Evolutionary conservation across 2,329 filamentous ascomycete genomes (phyloP), one percentile per base, ranked within the genome.

Genomic region (Aulographum hederae): DNA sequence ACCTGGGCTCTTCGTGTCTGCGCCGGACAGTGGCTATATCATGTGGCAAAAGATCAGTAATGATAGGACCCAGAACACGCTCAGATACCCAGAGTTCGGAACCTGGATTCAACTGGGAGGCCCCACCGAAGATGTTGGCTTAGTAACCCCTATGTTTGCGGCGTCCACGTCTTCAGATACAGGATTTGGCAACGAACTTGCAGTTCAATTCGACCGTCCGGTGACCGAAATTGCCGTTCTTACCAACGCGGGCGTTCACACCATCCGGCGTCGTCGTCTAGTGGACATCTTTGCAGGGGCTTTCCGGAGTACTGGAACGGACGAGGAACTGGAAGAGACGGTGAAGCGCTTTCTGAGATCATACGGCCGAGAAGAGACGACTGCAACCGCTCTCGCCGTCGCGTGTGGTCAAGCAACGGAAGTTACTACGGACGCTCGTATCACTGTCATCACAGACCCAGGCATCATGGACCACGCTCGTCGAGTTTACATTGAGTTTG

Each of bases 341-440:
- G 69, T 91, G 15, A 78, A 78, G 33, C 79, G 73, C 37, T 86
- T 98, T 44, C 80, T 89, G 37, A 70, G 74, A 35, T 67, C 75
- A 6, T 98, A 95, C 48, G 89, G 89, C 10, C 72, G 85, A 8
- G 74, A 77, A 3, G 89, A 98, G 51, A 89, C 80, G 1, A 75
- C 91, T 33, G 81, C 89, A 0, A 84, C 86, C 26, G 85, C 89
- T 17, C 60, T 98, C 32, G 89, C 89, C 8, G 89, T 98, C 18
- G 85, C 89, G 23, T 98, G 89, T 51, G 85, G 86, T 3, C 85
- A 95, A 49, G 86, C 84, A 6, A 75, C 78, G 17, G 86, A 93
- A 45, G 69, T 80, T 14, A 78, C 77, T 0, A 50, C 62, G 2
- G 78, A 82, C 35, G 69, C 73, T 27, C 71, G 84, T 27, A 56